phyloP scores from a whole-genome alignment of 2,329 filamentous ascomycete genomes.

The Alternaria infectoria region DNA sequence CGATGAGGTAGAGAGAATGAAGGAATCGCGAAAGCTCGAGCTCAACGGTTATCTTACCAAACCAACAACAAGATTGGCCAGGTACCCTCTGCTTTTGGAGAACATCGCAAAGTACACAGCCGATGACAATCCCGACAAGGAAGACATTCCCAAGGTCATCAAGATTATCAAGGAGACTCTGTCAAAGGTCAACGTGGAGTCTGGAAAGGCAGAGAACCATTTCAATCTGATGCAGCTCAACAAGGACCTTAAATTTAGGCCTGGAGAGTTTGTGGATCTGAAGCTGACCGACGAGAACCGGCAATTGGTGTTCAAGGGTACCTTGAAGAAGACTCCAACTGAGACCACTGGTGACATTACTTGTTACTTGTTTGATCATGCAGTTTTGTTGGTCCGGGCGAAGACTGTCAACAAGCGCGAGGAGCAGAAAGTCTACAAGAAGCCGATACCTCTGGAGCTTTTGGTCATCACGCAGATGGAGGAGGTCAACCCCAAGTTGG shows the following conservation, averaged over 20 bases:
- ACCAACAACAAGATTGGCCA: conserved; percentile 90
- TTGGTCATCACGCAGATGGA: conserved; percentile 97
- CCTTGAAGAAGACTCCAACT: conserved; percentile 88
- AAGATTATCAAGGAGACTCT: conserved; percentile 85
- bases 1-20: conserved; percentile 92
- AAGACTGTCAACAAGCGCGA: conserved; percentile 93
- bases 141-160: conserved; percentile 90
- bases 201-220: conserved; percentile 95
- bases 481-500: conserved; percentile 82
- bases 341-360: conserved; percentile 85
- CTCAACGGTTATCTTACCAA: conserved; percentile 98
- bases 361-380: conserved; percentile 95
- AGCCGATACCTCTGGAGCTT: conserved; percentile 92
- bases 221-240: conserved; percentile 95
- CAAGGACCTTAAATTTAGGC: conserved; percentile 87
- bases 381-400: conserved; percentile 85
- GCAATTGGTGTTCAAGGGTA: conserved; percentile 92
- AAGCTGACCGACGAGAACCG: conserved; percentile 93
- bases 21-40: conserved; percentile 95
- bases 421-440: conserved; percentile 92
- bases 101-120: conserved; percentile 91
- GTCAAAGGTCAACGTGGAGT: conserved; percentile 88
- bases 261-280: conserved; percentile 89
- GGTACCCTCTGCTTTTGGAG: conserved; percentile 91
- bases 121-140: conserved; percentile 85